Base-by-base conservation (phyloP, 208 protist species). In the Angomonas ambiguus region DNA sequence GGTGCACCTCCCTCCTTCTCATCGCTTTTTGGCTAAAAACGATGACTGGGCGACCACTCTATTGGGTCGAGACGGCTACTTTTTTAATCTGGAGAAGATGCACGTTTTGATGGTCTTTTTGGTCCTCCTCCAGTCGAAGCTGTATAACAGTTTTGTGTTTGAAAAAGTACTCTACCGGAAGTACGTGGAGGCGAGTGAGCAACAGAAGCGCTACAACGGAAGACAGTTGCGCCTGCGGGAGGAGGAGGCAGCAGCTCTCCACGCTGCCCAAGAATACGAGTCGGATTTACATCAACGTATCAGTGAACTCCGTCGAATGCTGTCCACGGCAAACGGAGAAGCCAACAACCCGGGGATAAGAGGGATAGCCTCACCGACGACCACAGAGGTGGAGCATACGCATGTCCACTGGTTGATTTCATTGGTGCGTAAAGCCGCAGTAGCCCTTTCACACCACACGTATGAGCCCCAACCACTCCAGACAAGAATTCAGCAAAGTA, bases 141-240 rank as follows among this genome's bases (percentile, higher is more conserved):
- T 81, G 34, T 81, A 77, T 25, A 57, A 60, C 35, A 71, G 76
- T 25, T 81, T 77, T 35, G 48, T 66, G 16, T 81, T 69, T 34
- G 49, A 27, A 13, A 66, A 51, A 6, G 6, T 81, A 2, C 24
- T 81, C 16, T 63, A 65, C 24, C 60, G 59, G 1, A 41, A 77
- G 16, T 71, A 74, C 55, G 2, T 31, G 13, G 48, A 18, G 1
- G 66, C 62, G 1, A 33, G 24, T 20, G 33, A 16, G 30, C 67
- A 34, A 27, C 65, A 71, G 32, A n/a, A 25, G 4, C 53, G 51
- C 41, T 63, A 74, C 20, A 51, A 72, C n/a, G 45, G 28, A 27
- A 22, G 53, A 16, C 53, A 30, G 11, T 30, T 33, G 22, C 53
- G 53, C 3, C 25, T 59, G 24, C 1, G 11, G 3, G 11, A 30